Base-by-base conservation (phyloP, 306 rosid genomes). In the Purshia tridentata region DNA sequence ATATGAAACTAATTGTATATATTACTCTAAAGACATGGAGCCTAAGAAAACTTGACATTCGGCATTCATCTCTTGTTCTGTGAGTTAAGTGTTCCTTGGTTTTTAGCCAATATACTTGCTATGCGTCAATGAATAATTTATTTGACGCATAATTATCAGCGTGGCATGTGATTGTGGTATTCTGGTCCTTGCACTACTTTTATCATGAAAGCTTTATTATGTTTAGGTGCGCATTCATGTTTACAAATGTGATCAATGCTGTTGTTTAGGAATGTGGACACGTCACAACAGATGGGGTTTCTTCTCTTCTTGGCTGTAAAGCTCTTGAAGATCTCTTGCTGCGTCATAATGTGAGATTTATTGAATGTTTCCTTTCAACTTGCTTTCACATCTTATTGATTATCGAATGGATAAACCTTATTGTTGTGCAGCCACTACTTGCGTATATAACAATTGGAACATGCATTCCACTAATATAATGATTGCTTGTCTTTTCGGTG, bases 241-340 rank as follows among this genome's bases (percentile, higher is more conserved):
- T 72, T 65, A 40, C 66, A 65, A 73, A 56, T 54, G 58, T 72
- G 76, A 74, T 63, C 35, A 23, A 40, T 69, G 20, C 56, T 84
- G 53, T 65, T 77, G 50, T 70, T 75, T 61, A 92, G 97, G 97
- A 89, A 8, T 89, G 96, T 77, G 97, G 97, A 77, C 74, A 76
- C 81, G 79, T 89, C 61, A 92, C 97, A 51, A 76, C 85, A 66
- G 78, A 75, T 50, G 97, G 97, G 78, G 75, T 84, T 77, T 80
- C 86, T 68, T 88, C 84, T 53, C 93, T 92, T 73, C 81, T 87
- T 52, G 75, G 81, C 40, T 92, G 96, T 85, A 75, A 57, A 75
- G 96, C 97, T 78, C 87, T 92, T 64, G 96, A 92, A 84, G 96
- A 92, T 88, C 84, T 92, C 63, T 48, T 84, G 78, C 78, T 92